A percentile compares a stretch with the other conserved stretches of the same genome.
Conservation (phyloP, 108 stramenopile genomes). For the Conticribra weissflogii region DNA sequence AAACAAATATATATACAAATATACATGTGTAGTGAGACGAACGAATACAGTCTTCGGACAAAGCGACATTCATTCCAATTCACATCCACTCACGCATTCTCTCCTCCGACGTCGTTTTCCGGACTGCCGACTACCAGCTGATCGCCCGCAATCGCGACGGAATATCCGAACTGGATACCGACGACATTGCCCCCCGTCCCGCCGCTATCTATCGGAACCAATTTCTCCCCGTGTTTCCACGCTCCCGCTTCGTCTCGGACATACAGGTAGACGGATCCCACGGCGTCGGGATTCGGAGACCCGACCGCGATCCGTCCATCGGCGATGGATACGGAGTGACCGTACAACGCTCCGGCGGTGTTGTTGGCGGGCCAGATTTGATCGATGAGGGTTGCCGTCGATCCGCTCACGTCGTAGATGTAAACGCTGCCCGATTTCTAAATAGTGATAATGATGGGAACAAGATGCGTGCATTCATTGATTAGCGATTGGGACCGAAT, state of each 20-base stretch:
- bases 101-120: conserved; percentile 10
- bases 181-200: not conserved
- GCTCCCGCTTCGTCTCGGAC: not conserved
- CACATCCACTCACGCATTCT: conserved; percentile 1
- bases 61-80: too few relatives aligned
- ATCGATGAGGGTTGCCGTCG: not conserved
- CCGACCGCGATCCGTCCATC: conserved; percentile 16
- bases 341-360: conserved; percentile 5
- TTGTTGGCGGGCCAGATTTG: conserved; percentile 9
- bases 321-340: conserved; percentile 15
- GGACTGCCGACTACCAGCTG: conserved; percentile 12
- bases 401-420: conserved; percentile 14
- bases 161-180: conserved; percentile 13
- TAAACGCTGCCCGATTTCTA: conserved; percentile 6
- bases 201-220: not conserved
- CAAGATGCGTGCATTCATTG: not conserved
- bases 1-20: too few relatives aligned
- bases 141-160: conserved; percentile 4
- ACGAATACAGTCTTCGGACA: not conserved
- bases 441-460: not conserved
- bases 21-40: too few relatives aligned
- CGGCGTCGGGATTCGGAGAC: not conserved
- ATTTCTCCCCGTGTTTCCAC: conserved; percentile 8
- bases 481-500: not conserved
- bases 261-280: conserved; percentile 13